These are phyloP conservation scores for Mycena crocata DNA, from an alignment of 768 basidiomycete genomes.

Conservation along the genomic window DNA sequence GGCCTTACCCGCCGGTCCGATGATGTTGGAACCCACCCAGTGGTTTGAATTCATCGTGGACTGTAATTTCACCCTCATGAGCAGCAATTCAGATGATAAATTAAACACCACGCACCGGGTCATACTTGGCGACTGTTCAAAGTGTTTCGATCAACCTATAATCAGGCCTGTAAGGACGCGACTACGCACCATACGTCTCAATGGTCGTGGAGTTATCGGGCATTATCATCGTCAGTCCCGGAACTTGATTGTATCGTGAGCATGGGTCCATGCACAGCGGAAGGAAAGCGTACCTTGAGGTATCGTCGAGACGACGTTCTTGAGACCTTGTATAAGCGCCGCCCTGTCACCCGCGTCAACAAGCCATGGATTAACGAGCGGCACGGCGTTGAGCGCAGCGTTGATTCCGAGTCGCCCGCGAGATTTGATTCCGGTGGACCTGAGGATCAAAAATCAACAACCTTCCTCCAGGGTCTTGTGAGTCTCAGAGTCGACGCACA, in stretches of 20 bases:
- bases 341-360: slow-evolving; percentile 51
- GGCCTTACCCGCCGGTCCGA: slow-evolving; percentile 40
- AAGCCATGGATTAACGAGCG: slow-evolving; percentile 54
- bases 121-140: slow-evolving; percentile 29
- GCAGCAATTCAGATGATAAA: not conserved
- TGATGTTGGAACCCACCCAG: slow-evolving; percentile 54
- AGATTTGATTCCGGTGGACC: slow-evolving; percentile 53
- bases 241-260: too few relatives aligned
- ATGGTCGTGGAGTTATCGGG: slow-evolving; percentile 53
- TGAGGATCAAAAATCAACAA: slow-evolving; percentile 19
- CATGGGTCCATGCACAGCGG: too few relatives aligned
- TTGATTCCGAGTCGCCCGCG: slow-evolving; percentile 56
- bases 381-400: slow-evolving; percentile 43
- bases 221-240: slow-evolving; percentile 50
- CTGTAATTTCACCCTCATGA: too few relatives aligned
- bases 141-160: not conserved
- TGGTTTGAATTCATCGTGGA: slow-evolving; percentile 53
- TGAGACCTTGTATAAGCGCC: slow-evolving; percentile 47
- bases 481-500: slow-evolving; percentile 37
- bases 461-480: not conserved
- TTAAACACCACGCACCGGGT: slow-evolving; percentile 13
- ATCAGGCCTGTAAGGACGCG: too few relatives aligned
- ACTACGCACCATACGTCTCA: slow-evolving; percentile 39
- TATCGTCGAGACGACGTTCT: slow-evolving; percentile 44
- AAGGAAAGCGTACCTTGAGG: not conserved